A percentile compares a stretch with the other conserved stretches of the same genome.
These are phyloP conservation scores for Rhodotorula sp. DNA, from an alignment of 1,284 basidiomycete genomes.

Conservation along the genomic window DNA sequence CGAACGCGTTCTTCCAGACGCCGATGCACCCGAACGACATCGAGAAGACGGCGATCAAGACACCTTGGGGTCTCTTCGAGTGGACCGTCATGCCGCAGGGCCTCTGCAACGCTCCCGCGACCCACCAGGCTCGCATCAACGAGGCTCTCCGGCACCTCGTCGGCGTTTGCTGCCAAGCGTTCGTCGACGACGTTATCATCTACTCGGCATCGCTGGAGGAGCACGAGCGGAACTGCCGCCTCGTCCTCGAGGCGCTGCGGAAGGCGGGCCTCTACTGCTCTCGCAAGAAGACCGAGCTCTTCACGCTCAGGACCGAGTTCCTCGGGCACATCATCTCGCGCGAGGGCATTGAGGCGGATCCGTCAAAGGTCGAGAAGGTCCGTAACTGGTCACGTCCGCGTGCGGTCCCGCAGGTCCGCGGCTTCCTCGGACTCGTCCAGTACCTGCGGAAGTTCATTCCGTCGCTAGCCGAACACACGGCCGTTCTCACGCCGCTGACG, in stretches of 20 bases:
- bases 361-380: slow-evolving; percentile 48
- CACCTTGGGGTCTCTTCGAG: slow-evolving; percentile 52
- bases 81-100: slow-evolving; percentile 55
- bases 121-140: slow-evolving; percentile 43
- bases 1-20: slow-evolving; percentile 54
- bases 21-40: slow-evolving; percentile 50
- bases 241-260: slow-evolving; percentile 44
- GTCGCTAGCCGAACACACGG: slow-evolving; percentile 47
- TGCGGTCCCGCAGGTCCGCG: slow-evolving; percentile 45
- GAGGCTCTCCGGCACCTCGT: slow-evolving; percentile 24
- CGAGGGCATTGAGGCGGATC: slow-evolving; percentile 49
- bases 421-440: slow-evolving; percentile 51
- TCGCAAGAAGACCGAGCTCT: slow-evolving; percentile 47
- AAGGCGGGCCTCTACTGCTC: slow-evolving; percentile 44
- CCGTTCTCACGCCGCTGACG: slow-evolving; percentile 48
- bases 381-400: slow-evolving; percentile 49
- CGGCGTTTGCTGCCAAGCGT: slow-evolving; percentile 34
- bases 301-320: slow-evolving; percentile 46
- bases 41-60: slow-evolving; percentile 50
- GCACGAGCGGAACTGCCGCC: slow-evolving; percentile 43
- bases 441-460: slow-evolving; percentile 52
- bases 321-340: slow-evolving; percentile 50
- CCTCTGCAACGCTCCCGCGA: slow-evolving; percentile 50
- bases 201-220: slow-evolving; percentile 51
- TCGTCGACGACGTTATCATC: slow-evolving; percentile 55